A percentile compares a stretch with the other conserved stretches of the same genome.
Evolutionary conservation across 768 basidiomycete genomes (phyloP).

Genomic region (Myochromella boudieri): DNA sequence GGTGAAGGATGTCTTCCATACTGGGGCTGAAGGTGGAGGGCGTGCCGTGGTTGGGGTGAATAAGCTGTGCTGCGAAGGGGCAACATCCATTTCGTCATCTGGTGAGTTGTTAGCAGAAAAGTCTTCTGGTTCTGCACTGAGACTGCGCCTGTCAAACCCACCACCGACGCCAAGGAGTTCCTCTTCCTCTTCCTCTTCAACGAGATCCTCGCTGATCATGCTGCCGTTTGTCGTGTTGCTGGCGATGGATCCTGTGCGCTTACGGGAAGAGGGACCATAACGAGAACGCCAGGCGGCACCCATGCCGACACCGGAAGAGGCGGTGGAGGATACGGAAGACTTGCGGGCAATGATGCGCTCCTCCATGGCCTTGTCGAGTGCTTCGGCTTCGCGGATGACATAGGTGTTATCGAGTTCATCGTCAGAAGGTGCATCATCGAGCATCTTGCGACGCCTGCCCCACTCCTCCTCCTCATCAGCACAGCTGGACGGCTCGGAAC

Average conservation of each 20-base stretch:
- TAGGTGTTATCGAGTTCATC: slow-evolving; percentile 51
- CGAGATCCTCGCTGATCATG: slow-evolving; percentile 73
- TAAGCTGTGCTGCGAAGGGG: slow-evolving; percentile 20
- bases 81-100: slow-evolving; percentile 37
- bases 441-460: slow-evolving; percentile 62
- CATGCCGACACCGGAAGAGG: slow-evolving; percentile 67
- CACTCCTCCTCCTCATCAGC: slow-evolving; percentile 80
- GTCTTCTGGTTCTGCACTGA: slow-evolving; percentile 34
- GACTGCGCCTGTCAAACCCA: slow-evolving; percentile 49
- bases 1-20: slow-evolving; percentile 60
- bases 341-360: slow-evolving; percentile 77
- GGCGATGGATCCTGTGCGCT: slow-evolving; percentile 74
- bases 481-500: slow-evolving; percentile 55
- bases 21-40: slow-evolving; percentile 49
- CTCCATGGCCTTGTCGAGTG: slow-evolving; percentile 87
- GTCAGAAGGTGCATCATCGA: slow-evolving; percentile 57
- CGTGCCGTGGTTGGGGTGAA: slow-evolving; percentile 28
- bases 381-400: slow-evolving; percentile 76
- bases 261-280: slow-evolving; percentile 56
- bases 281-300: slow-evolving; percentile 64
- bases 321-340: slow-evolving; percentile 63
- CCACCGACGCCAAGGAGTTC: slow-evolving; percentile 70
- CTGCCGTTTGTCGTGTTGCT: slow-evolving; percentile 69
- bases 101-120: slow-evolving; percentile 44
- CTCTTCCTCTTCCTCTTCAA: slow-evolving; percentile 81